A percentile compares a stretch with the other conserved stretches of the same genome.
phyloP scores from a whole-genome alignment of 345 rosid species.

The Noccaea caerulescens region DNA sequence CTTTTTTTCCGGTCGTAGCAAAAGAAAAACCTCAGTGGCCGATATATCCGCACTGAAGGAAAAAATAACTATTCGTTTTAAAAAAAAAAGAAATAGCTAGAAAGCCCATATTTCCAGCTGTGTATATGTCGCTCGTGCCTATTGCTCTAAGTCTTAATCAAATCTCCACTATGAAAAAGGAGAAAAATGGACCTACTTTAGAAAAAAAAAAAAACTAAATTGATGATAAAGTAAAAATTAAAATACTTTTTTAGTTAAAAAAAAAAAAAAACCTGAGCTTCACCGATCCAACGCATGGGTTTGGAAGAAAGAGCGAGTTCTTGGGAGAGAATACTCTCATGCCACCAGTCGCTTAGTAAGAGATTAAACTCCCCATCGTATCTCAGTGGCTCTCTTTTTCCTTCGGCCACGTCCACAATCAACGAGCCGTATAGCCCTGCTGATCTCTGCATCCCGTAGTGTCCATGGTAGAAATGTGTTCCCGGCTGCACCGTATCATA shows the following conservation, averaged over 20 bases:
- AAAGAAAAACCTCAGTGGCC: not conserved
- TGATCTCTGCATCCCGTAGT: conserved; percentile 87
- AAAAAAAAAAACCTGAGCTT: conserved; percentile 61
- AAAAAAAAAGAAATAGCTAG: not conserved
- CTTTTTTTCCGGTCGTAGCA: too few relatives aligned
- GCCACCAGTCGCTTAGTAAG: conserved; percentile 91
- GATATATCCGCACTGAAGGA: not conserved
- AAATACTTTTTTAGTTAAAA: not conserved
- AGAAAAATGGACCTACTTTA: not conserved
- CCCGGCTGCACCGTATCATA: conserved; percentile 57
- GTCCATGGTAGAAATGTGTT: conserved; percentile 87
- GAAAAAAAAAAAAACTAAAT: not conserved
- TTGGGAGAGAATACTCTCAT: conserved; percentile 58
- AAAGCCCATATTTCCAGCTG: not conserved
- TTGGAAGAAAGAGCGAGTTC: conserved; percentile 72
- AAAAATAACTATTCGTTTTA: not conserved
- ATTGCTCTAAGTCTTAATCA: not conserved
- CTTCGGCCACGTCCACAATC: conserved; percentile 59
- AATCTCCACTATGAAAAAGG: conserved; percentile 12
- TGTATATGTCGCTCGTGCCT: not conserved
- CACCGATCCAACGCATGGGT: conserved; percentile 81
- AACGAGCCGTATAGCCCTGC: conserved; percentile 76
- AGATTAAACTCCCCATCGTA: conserved; percentile 70
- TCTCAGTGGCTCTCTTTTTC: conserved; percentile 61
- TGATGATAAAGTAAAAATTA: not conserved